Base-by-base conservation (phyloP, 2,329 filamentous ascomycete species). In the Furcasterigmium furcatum region DNA sequence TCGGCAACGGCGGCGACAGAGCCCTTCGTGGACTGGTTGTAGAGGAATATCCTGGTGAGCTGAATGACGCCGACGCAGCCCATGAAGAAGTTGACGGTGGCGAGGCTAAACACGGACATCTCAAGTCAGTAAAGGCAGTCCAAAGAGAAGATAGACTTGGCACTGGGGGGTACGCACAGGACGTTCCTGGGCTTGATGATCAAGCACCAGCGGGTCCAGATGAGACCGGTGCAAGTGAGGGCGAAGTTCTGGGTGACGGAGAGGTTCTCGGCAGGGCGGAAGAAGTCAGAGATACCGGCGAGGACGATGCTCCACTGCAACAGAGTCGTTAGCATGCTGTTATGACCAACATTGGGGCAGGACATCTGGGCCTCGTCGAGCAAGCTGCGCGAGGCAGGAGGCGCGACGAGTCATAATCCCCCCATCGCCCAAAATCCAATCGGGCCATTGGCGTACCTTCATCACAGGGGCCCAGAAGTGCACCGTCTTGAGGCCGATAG, bases 381-480 rank as follows among this genome's bases (percentile, higher is more conserved):
- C n/a, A n/a, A n/a, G n/a, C n/a, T n/a, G n/a, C n/a, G n/a, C n/a
- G n/a, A n/a, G n/a, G n/a, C n/a, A n/a, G n/a, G n/a, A n/a, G n/a
- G n/a, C n/a, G n/a, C n/a, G n/a, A n/a, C n/a, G n/a, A n/a, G n/a
- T n/a, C n/a, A n/a, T n/a, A n/a, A n/a, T n/a, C n/a, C n/a, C n/a
- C n/a, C n/a, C n/a, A n/a, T n/a, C n/a, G n/a, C n/a, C n/a, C n/a
- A n/a, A n/a, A n/a, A n/a, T n/a, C n/a, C n/a, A n/a, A n/a, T n/a
- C n/a, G n/a, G n/a, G n/a, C n/a, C n/a, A n/a, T 42, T 13, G 27
- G 45, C 65, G 53, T 58, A 73, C 71, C 70, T 79, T 96, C 91
- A 96, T 96, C 55, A 96, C 85, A 47, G 92, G 92, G 38, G 92
- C 91, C 92, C 94, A 99, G 74, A 99, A 99, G 71, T 99, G 94